A percentile compares a stretch with the other conserved stretches of the same genome.
These are phyloP conservation scores for Agastache rugosa DNA, from an alignment of 257 asterid species.

Conservation along the genomic window DNA sequence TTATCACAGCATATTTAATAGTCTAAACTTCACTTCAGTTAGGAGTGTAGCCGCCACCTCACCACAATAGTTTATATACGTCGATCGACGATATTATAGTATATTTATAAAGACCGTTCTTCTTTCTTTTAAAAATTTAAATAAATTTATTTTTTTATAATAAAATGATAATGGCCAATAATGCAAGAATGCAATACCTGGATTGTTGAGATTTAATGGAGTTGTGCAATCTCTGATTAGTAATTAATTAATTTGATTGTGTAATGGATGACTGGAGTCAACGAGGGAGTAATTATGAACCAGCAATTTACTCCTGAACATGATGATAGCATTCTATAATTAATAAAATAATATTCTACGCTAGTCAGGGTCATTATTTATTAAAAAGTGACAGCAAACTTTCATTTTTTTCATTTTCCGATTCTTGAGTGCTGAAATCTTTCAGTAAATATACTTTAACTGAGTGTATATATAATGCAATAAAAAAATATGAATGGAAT, in stretches of 20 bases:
- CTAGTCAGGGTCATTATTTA: conserved; percentile 28
- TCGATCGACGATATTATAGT: conserved; percentile 11
- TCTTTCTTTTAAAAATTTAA: not conserved
- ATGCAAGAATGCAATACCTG: conserved; percentile 42
- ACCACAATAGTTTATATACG: not conserved
- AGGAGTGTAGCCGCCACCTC: conserved; percentile 11
- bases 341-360: not conserved
- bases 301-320: conserved; percentile 38
- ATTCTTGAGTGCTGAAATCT: conserved; percentile 1
- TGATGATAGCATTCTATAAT: conserved; percentile 19
- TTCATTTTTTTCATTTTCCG: conserved; percentile 1
- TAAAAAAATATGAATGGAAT: not conserved
- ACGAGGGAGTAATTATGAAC: conserved; percentile 34
- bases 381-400: conserved; percentile 30
- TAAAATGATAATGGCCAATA: conserved; percentile 22
- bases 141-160: too few relatives aligned
- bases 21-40: conserved; percentile 7
- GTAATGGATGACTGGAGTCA: conserved; percentile 30
- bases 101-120: not conserved
- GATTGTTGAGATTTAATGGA: conserved; percentile 26
- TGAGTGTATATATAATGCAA: not conserved
- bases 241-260: not conserved
- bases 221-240: conserved; percentile 21
- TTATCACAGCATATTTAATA: not conserved
- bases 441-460: not conserved